Percentiles rank a stretch among this genome's conserved stretches.
These are phyloP conservation scores for Leishmania tropica DNA, from an alignment of 208 protist genomes.

Conservation along the genomic window DNA sequence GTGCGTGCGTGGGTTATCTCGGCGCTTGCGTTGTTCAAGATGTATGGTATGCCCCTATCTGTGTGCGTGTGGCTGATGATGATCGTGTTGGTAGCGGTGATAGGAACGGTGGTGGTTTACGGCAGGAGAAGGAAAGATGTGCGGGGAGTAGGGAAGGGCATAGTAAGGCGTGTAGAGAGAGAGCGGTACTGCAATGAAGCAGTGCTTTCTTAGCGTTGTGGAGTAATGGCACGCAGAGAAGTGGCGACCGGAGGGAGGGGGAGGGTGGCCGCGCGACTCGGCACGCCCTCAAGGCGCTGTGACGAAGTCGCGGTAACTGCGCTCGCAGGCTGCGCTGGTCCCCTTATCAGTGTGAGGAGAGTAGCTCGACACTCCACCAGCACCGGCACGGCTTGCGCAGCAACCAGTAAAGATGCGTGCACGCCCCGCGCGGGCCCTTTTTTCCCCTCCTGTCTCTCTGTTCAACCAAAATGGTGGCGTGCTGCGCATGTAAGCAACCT, in stretches of 20 bases:
- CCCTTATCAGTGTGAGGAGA: not conserved
- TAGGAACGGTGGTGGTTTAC: not conserved
- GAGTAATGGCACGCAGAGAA: not conserved
- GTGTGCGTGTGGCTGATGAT: not conserved
- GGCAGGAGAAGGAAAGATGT: not conserved
- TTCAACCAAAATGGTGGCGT: not conserved
- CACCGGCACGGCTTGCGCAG: not conserved
- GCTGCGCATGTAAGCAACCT: not conserved
- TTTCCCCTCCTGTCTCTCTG: not conserved
- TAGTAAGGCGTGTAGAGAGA: not conserved
- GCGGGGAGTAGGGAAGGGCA: not conserved
- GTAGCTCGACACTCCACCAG: not conserved
- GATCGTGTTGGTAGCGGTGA: not conserved
- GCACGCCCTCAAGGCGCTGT: not conserved
- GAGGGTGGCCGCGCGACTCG: not conserved
- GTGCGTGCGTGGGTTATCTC: not conserved
- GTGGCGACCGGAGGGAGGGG: not conserved
- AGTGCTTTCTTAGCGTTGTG: not conserved
- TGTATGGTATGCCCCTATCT: not conserved
- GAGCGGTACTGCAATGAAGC: not conserved
- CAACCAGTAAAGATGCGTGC: not conserved
- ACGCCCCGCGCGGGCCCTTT: not conserved
- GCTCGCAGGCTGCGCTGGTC: not conserved
- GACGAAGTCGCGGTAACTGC: not conserved
- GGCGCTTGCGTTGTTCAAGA: not conserved